These are phyloP conservation scores for Fusarium denticulatum DNA, from an alignment of 2,329 filamentous ascomycete genomes.

Conservation along the genomic window DNA sequence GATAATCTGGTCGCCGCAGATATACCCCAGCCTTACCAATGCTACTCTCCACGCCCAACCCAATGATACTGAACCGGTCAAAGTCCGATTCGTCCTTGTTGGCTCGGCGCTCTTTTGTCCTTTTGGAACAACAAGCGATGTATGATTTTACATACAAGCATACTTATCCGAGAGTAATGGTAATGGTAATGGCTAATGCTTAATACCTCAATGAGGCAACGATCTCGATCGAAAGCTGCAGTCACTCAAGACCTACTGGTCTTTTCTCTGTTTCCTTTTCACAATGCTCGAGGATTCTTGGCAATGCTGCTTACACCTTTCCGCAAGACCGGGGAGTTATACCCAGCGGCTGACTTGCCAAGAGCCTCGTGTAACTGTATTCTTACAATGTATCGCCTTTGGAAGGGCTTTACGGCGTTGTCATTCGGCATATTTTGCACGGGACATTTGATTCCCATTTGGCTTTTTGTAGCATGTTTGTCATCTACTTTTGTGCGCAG, in stretches of 20 bases:
- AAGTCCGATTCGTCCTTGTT: constrained; percentile 8
- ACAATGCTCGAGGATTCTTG: constrained; percentile 17
- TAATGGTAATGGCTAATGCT: constrained; percentile 29
- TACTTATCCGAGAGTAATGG: constrained; percentile 15
- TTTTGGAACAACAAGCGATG: constrained; percentile 16
- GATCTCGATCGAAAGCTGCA: constrained; percentile 14
- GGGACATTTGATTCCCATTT: constrained; percentile 13
- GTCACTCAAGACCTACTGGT: constrained; percentile 5
- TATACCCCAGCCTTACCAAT: constrained; percentile 24
- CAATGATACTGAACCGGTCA: constrained; percentile 11
- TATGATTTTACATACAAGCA: constrained; percentile 12
- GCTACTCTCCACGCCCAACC: constrained; percentile 8
- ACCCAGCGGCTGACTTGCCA: constrained; percentile 8
- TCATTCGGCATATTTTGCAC: constrained; percentile 21
- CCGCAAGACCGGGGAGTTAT: constrained; percentile 17
- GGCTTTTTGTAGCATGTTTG: constrained; percentile 26
- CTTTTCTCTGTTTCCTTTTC: neutral
- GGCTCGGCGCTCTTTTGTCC: constrained; percentile 8
- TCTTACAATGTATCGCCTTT: constrained; percentile 23
- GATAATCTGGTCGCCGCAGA: constrained; percentile 21
- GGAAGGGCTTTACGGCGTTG: constrained; percentile 24
- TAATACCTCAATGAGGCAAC: constrained; percentile 27
- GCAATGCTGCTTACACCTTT: constrained; percentile 9
- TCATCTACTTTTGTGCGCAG: constrained; percentile 12
- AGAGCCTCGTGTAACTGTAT: constrained; percentile 26